phyloP scores from a whole-genome alignment of 441 rosid species.

The Erysimum cheiri region DNA sequence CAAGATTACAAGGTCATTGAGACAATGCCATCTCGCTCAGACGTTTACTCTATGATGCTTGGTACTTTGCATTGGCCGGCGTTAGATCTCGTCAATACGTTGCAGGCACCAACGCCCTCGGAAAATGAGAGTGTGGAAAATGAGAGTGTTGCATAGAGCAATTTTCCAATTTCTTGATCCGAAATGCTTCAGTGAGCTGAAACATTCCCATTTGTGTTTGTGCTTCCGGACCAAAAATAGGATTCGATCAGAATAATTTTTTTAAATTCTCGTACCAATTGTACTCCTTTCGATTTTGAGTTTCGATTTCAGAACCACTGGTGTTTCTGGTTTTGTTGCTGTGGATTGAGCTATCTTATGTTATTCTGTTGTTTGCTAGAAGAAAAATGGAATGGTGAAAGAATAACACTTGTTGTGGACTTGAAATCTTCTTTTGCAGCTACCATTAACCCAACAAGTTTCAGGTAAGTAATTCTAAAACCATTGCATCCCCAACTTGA shows the following conservation, averaged over 20 bases:
- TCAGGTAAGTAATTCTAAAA: constrained; percentile 12
- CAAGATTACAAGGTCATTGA: constrained; percentile 75
- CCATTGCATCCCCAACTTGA: background rate
- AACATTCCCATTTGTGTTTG: background rate
- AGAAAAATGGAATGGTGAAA: constrained; percentile 5
- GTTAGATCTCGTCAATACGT: constrained; percentile 68
- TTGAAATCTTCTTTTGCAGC: constrained; percentile 12
- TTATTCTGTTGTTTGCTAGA: constrained; percentile 18
- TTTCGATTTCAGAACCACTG: constrained; percentile 9
- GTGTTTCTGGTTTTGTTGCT: constrained; percentile 25
- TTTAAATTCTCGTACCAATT: background rate
- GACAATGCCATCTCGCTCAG: constrained; percentile 77
- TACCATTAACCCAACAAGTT: constrained; percentile 1
- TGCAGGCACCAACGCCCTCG: constrained; percentile 62
- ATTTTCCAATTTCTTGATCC: constrained; percentile 42
- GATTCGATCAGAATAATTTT: constrained; percentile 12
- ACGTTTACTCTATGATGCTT: constrained; percentile 69
- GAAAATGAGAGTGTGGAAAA: constrained; percentile 29
- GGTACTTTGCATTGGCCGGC: constrained; percentile 81
- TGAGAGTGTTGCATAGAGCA: constrained; percentile 49
- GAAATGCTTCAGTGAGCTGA: constrained; percentile 3
- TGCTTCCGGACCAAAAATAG: background rate
- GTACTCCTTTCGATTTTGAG: background rate
- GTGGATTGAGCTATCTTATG: constrained; percentile 14
- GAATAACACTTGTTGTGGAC: background rate